Conservation (phyloP, 495 filamentous ascomycete genomes). For the Trichoderma gamsii region DNA sequence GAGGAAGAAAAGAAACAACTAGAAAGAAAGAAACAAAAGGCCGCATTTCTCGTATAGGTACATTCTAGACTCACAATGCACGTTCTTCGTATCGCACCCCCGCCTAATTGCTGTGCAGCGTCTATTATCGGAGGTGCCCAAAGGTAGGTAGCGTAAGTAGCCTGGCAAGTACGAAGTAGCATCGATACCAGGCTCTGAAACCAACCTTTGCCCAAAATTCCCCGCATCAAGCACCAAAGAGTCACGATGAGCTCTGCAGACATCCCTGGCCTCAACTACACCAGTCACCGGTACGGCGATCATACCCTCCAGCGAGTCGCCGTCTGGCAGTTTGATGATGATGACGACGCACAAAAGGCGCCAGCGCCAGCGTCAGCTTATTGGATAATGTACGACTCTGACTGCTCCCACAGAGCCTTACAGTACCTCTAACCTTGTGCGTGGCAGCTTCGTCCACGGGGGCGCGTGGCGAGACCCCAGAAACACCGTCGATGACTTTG, state of each 20-base stretch:
- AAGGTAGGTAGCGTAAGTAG: too few species aligned
- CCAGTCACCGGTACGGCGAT: constrained; percentile 14
- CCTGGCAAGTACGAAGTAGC: too few species aligned
- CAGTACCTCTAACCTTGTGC: neutral
- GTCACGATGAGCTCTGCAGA: neutral
- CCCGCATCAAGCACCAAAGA: neutral
- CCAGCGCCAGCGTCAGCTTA: neutral
- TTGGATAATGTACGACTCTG: constrained; percentile 13
- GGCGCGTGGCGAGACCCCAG: constrained; percentile 82
- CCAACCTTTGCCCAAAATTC: neutral
- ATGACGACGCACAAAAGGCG: neutral
- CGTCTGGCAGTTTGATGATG: constrained; percentile 10
- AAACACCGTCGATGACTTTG: constrained; percentile 47
- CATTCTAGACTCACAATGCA: neutral
- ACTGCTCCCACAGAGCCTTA: neutral
- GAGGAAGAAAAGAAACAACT: neutral
- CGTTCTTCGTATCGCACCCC: neutral
- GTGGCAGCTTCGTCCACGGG: constrained; percentile 59
- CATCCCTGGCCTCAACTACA: constrained; percentile 6
- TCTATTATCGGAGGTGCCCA: too few species aligned
- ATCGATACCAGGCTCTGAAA: too few species aligned
- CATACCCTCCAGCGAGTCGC: constrained; percentile 14
- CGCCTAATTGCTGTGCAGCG: neutral
- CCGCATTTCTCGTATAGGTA: neutral
- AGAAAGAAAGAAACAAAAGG: neutral